Conservation (phyloP, 495 filamentous ascomycete genomes). For the Penicillium lagena region DNA sequence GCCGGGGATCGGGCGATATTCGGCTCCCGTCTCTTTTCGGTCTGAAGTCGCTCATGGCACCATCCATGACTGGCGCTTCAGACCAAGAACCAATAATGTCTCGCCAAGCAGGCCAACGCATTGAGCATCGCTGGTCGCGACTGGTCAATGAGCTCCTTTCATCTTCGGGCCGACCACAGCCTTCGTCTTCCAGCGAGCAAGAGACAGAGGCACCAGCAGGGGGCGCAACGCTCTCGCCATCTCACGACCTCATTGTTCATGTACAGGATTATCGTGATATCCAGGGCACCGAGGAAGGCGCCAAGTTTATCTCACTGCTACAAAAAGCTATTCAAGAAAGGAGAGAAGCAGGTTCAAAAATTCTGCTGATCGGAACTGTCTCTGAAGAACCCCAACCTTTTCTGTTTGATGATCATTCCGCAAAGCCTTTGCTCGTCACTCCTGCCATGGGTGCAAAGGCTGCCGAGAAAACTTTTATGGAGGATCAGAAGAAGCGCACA, state of each 20-base stretch:
- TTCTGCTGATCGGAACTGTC: slow-evolving; percentile 72
- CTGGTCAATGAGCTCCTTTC: slow-evolving; percentile 32
- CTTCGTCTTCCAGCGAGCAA: slow-evolving; percentile 2
- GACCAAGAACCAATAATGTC: slow-evolving; percentile 15
- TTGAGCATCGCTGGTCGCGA: slow-evolving; percentile 27
- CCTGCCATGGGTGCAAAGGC: slow-evolving; percentile 28
- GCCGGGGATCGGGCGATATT: slow-evolving; percentile 25
- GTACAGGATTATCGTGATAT: slow-evolving; percentile 78
- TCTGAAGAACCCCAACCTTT: slow-evolving; percentile 22
- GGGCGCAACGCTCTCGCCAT: slow-evolving; percentile 6
- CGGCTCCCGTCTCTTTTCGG: slow-evolving; percentile 28
- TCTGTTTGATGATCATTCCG: slow-evolving; percentile 43
- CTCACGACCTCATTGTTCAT: slow-evolving; percentile 59
- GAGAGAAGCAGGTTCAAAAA: slow-evolving; percentile 59
- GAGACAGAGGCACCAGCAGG: neutral
- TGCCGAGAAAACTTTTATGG: slow-evolving; percentile 31
- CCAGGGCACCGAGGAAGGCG: slow-evolving; percentile 53
- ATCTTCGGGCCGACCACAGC: slow-evolving; percentile 7
- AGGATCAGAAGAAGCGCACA: slow-evolving; percentile 44
- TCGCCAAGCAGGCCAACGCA: slow-evolving; percentile 8
- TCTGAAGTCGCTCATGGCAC: slow-evolving; percentile 29
- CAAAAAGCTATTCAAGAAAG: slow-evolving; percentile 63
- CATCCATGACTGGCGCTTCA: slow-evolving; percentile 25
- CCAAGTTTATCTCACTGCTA: slow-evolving; percentile 56
- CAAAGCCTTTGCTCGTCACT: slow-evolving; percentile 45